Evolutionary conservation across 2,329 filamentous ascomycete species (phyloP), one percentile per base, ranked within the genome.

Genomic region (Escovopsis weberi): DNA sequence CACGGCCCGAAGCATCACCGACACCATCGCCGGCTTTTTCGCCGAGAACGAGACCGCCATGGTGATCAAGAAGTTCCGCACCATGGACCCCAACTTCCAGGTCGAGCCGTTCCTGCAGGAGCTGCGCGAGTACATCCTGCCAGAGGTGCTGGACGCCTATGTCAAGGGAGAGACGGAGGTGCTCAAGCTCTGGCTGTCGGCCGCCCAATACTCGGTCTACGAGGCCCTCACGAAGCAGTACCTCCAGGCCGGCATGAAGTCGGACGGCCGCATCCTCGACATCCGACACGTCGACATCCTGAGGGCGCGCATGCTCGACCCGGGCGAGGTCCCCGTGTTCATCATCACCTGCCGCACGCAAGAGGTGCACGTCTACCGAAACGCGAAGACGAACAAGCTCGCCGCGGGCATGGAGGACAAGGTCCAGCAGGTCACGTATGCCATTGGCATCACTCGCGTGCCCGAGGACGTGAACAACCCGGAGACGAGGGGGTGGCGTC

Each of bases 391-490:
- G 1, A 81, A 81, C 49, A 73, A 95, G 62, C 75, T 98, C 39
- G 88, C 89, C 3, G 89, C 89, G 11, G 91, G 91, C 37, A 96
- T 95, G 87, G 91, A 98, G 64, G 91, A 98, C 65, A 93, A 88
- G 67, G 91, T 98, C 23, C 91, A 98, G 65, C 80, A 94, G 52
- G 91, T 98, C 51, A 96, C 91, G 2, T 98, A 98, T 58, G 91
- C 89, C 49, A 96, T 98, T 53, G 91, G 91, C 54, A 83, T 98
- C 47, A 98, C 91, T 4, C 74, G 91, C 50, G 79, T 94, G 46
- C 81, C 91, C 2, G 91, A 98, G 59, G 91, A 98, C 53, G 89
- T 96, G 52, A 89, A 81, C 69, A 96, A 98, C 62, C 85, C 87
- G 2, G 91, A 98, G 68, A 98, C 91, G 10, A 76, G 88, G 57